These are phyloP conservation scores for Purpureocillium takamizusanense DNA, from an alignment of 2,329 filamentous ascomycete genomes.

Conservation along the genomic window DNA sequence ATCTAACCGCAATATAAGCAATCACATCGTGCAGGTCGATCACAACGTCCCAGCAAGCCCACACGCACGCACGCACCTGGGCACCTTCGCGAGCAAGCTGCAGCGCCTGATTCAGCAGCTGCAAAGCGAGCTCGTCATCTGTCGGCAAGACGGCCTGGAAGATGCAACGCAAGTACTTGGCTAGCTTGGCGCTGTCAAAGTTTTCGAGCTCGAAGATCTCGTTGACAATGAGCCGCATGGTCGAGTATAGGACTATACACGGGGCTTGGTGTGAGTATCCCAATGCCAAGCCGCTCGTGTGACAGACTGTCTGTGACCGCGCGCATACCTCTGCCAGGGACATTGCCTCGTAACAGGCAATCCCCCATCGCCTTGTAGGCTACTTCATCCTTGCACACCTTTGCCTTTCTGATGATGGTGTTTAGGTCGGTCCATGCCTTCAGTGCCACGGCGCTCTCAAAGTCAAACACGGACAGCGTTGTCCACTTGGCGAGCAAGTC, in stretches of 20 bases:
- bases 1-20: slow-evolving; percentile 15
- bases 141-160: slow-evolving; percentile 57
- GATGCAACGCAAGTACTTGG: slow-evolving; percentile 71
- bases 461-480: slow-evolving; percentile 64
- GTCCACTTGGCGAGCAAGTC: slow-evolving; percentile 56
- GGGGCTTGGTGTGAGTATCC: no score
- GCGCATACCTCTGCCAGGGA: slow-evolving; percentile 38
- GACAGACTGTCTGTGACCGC: no score
- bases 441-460: slow-evolving; percentile 63
- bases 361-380: slow-evolving; percentile 59
- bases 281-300: no score
- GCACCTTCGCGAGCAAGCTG: slow-evolving; percentile 40
- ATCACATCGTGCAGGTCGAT: no score
- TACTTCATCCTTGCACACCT: slow-evolving; percentile 30
- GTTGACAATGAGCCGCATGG: slow-evolving; percentile 61
- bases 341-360: slow-evolving; percentile 45
- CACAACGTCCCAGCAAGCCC: not conserved
- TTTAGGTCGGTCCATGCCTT: slow-evolving; percentile 59
- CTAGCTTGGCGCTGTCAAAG: slow-evolving; percentile 51
- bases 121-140: slow-evolving; percentile 45
- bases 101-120: slow-evolving; percentile 55
- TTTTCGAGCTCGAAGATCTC: slow-evolving; percentile 49
- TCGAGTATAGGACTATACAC: slow-evolving; percentile 36
- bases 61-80: slow-evolving; percentile 26
- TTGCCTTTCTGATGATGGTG: slow-evolving; percentile 46